A percentile compares a stretch with the other conserved stretches of the same genome.
Conservation (phyloP, 371 early-diverging fungal genomes). For the Saksenaea oblongispora region DNA sequence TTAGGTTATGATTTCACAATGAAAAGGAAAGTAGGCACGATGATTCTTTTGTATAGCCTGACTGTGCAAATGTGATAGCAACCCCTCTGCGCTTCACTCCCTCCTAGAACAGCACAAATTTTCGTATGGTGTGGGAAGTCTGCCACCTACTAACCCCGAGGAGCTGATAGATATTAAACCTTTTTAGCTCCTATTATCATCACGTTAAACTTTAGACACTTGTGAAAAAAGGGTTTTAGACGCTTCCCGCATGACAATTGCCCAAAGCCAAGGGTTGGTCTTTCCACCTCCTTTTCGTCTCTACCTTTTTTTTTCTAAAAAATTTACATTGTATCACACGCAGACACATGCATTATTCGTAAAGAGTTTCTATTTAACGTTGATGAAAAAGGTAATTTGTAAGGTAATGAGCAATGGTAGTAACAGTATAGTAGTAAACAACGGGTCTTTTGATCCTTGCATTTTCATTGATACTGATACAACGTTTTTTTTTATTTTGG, state of each 20-base stretch:
- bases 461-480: no score
- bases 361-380: no score
- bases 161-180: not conserved
- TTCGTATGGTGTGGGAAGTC: not conserved
- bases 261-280: not conserved
- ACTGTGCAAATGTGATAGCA: not conserved
- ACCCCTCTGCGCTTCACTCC: not conserved
- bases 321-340: no score
- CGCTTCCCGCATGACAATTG: not conserved
- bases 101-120: not conserved
- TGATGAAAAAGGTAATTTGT: no score
- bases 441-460: no score
- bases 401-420: no score
- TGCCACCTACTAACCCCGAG: not conserved
- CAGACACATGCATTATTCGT: no score
- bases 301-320: no score
- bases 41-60: not conserved
- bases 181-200: not conserved
- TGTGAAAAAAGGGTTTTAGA: not conserved
- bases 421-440: no score
- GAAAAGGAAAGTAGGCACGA: slow-evolving; percentile 1
- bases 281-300: not conserved
- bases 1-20: not conserved
- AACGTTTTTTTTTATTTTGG: not conserved
- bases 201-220: not conserved